These are phyloP conservation scores for Salix koriyanagi DNA, from an alignment of 345 rosid genomes.

Conservation along the genomic window DNA sequence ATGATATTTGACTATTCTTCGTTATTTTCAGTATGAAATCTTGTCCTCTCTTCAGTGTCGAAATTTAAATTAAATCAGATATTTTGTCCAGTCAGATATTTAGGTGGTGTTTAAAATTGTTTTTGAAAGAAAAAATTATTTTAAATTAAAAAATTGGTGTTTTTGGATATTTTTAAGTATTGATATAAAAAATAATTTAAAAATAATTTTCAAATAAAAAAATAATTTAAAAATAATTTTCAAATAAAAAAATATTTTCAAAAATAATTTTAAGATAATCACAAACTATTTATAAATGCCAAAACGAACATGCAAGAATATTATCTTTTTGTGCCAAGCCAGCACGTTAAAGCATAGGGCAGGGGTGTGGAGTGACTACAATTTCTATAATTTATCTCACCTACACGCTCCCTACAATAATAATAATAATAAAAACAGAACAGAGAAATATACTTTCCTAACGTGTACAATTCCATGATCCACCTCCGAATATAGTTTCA, in stretches of 20 bases:
- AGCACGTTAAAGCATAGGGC: neutral
- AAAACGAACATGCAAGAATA: neutral
- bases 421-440: neutral
- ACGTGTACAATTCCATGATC: neutral
- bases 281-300: too few species aligned
- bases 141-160: too few species aligned
- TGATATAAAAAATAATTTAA: too few species aligned
- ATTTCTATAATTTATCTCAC: neutral
- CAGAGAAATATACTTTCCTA: neutral
- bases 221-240: too few species aligned
- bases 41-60: neutral
- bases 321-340: neutral
- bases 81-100: too few species aligned
- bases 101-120: too few species aligned
- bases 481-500: conserved; percentile 26
- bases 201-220: too few species aligned
- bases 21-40: neutral
- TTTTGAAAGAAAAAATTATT: too few species aligned
- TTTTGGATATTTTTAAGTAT: too few species aligned
- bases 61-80: too few species aligned
- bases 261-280: too few species aligned
- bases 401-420: neutral
- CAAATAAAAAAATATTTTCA: too few species aligned
- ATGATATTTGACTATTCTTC: neutral
- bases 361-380: neutral